Evolutionary conservation across 306 rosid genomes (phyloP), one percentile per base, ranked within the genome.

Genomic region (Castanea sativa): DNA sequence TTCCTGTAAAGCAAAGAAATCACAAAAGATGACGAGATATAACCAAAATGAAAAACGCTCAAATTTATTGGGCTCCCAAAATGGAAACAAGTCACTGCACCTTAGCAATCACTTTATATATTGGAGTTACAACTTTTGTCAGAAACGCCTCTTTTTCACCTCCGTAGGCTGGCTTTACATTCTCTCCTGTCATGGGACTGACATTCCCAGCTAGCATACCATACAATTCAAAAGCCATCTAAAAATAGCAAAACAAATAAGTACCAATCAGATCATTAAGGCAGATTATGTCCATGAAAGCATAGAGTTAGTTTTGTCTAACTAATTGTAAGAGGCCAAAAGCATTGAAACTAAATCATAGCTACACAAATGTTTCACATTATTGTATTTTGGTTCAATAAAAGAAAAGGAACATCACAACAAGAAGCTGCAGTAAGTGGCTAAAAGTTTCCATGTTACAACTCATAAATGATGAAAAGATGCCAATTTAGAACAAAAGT

Each of bases 181-280:
- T 95, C 85, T 95, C 99, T 55, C 99, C 99, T 9, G 99, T 92
- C 98, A 90, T 86, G 77, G 99, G 98, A 86, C 99, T 95, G 30
- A 95, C 97, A 80, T 92, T 95, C 81, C 99, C 98, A 81, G 99
- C 97, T 78, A 95, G 90, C 97, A 95, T 95, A 64, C 99, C 99
- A 81, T 95, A 95, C 91, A 95, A 84, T 77, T 95, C 98, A 86
- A 95, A 95, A 30, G 98, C 99, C 99, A 95, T 95, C 99, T 95
- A 79, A 80, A 85, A 71, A 61, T 72, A 72, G 79, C 49, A 53
- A 75, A 85, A 71, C 76, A 76, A 56, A 72, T 74, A 38, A 89
- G 77, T n/a, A 63, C 35, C 71, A 57, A 78, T 55, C 52, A 53
- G 33, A 65, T 32, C 35, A 3, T 30, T 41, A 8, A 32, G 9